phyloP scores from a whole-genome alignment of 768 basidiomycete species.

The Cystobasidium onofrii region DNA sequence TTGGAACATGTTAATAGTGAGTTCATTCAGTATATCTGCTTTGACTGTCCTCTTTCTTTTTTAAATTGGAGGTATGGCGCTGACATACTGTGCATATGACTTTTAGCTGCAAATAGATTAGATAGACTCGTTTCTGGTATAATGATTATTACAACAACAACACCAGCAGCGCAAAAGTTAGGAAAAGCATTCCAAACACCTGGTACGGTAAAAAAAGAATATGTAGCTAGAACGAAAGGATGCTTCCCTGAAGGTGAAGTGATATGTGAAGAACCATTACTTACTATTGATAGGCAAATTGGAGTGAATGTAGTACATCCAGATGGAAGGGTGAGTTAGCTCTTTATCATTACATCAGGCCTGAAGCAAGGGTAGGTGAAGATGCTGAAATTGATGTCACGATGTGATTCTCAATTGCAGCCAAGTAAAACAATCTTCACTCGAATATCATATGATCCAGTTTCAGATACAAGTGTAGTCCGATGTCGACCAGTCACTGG shows the following conservation, averaged over 20 bases:
- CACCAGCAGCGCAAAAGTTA: conserved; percentile 60
- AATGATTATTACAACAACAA: conserved; percentile 79
- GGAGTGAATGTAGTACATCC: conserved; percentile 93
- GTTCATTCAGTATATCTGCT: conserved; percentile 45
- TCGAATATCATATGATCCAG: conserved; percentile 67
- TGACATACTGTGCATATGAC: no score
- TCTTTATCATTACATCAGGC: no score
- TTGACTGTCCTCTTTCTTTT: no score
- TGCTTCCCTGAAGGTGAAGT: conserved; percentile 65
- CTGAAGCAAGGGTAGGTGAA: no score
- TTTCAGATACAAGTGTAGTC: conserved; percentile 75
- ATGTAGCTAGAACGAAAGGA: conserved; percentile 78
- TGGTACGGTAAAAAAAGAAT: conserved; percentile 65
- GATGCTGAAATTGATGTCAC: no score
- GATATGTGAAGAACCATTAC: conserved; percentile 71
- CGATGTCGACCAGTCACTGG: conserved; percentile 87
- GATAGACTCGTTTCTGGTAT: conserved; percentile 90
- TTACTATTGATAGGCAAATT: conserved; percentile 93
- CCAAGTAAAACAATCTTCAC: conserved; percentile 81
- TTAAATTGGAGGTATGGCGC: no score
- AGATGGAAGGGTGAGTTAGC: conserved; percentile 66
- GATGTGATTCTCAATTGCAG: conserved; percentile 49
- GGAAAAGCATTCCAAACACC: conserved; percentile 63
- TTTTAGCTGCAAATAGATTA: conserved; percentile 78
- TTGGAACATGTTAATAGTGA: conserved; percentile 72